Conservation (phyloP, 2,329 filamentous ascomycete species). For the Helotiales sp. region DNA sequence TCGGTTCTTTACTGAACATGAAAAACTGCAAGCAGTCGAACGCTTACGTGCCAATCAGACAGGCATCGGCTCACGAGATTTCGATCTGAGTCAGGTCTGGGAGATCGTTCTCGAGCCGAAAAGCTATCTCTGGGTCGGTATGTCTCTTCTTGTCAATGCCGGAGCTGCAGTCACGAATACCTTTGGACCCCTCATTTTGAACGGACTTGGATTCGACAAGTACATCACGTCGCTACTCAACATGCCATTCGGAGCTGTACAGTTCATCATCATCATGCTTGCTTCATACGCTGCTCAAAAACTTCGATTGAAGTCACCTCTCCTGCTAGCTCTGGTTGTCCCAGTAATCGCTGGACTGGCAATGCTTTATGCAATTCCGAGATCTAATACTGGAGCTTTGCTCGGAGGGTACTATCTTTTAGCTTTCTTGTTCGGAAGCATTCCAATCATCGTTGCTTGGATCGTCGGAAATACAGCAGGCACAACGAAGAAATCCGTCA, state of each 20-base stretch:
- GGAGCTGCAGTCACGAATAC: slow-evolving; percentile 62
- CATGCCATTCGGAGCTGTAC: slow-evolving; percentile 65
- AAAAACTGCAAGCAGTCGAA: slow-evolving; percentile 68
- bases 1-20: slow-evolving; percentile 61
- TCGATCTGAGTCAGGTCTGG: slow-evolving; percentile 65
- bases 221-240: slow-evolving; percentile 60
- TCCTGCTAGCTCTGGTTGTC: slow-evolving; percentile 54
- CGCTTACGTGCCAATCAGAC: slow-evolving; percentile 74
- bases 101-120: slow-evolving; percentile 50
- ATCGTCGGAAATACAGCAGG: slow-evolving; percentile 69
- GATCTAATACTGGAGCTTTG: slow-evolving; percentile 46
- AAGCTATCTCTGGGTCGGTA: slow-evolving; percentile 59
- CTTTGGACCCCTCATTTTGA: slow-evolving; percentile 64
- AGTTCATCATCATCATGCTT: slow-evolving; percentile 58
- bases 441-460: slow-evolving; percentile 67
- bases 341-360: slow-evolving; percentile 61
- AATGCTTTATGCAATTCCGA: slow-evolving; percentile 55
- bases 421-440: slow-evolving; percentile 65
- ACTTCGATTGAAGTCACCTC: slow-evolving; percentile 54
- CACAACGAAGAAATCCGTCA: slow-evolving; percentile 64
- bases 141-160: slow-evolving; percentile 64
- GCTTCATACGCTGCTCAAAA: slow-evolving; percentile 59
- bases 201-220: slow-evolving; percentile 59
- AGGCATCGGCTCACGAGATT: slow-evolving; percentile 69
- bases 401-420: slow-evolving; percentile 65